Conservation (phyloP, 257 asterid species). For the Coffea canephora region DNA sequence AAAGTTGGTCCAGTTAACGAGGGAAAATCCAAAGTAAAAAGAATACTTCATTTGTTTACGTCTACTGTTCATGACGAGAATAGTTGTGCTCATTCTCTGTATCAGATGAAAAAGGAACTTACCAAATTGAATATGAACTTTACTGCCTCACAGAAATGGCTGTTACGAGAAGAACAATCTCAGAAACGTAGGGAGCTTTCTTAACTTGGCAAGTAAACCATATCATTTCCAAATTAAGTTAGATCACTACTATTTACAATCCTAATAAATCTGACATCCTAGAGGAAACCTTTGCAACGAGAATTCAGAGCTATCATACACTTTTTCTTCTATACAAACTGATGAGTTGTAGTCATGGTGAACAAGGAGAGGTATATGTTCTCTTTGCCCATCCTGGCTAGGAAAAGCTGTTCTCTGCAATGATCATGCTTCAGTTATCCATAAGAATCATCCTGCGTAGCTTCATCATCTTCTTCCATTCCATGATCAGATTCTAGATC, state of each 20-base stretch:
- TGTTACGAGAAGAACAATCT: neutral
- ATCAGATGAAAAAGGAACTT: neutral
- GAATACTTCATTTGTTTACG: neutral
- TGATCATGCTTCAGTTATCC: conserved; percentile 25
- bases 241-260: conserved; percentile 6
- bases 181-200: neutral
- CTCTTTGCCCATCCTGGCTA: neutral
- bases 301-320: conserved; percentile 10
- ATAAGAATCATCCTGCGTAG: conserved; percentile 53
- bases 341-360: neutral
- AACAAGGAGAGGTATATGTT: neutral
- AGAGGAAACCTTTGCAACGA: neutral
- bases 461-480: conserved; percentile 62
- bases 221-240: neutral
- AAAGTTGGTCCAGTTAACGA: neutral
- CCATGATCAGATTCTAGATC: conserved; percentile 28
- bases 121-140: neutral
- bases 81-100: neutral
- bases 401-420: neutral
- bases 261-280: neutral
- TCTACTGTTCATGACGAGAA: neutral
- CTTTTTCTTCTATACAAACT: neutral
- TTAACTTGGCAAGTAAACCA: neutral
- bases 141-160: neutral
- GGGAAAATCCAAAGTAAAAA: neutral